Base-by-base conservation (phyloP, 2,329 filamentous ascomycete species). In the Clarireedia hainanense region DNA sequence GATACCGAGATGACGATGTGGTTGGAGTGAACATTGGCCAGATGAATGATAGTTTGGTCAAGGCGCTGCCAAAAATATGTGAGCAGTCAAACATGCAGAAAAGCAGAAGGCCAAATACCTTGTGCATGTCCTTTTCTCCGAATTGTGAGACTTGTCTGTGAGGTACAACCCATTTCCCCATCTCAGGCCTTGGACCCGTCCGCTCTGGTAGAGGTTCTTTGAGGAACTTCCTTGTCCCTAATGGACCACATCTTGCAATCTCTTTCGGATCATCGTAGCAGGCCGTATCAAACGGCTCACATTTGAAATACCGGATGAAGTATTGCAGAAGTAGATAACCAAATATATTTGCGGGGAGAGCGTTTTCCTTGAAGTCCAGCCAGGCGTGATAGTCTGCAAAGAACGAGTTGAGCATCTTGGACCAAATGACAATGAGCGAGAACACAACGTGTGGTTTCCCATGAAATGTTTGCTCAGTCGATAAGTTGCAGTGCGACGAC, bases 351-450 rank as follows among this genome's bases (percentile, higher is more conserved):
- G 52, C 55, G 9, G 63, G 64, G 3, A 64, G 58, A 12, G 62
- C 61, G 27, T 57, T 61, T 45, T 64, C 61, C 17, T 61, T 62
- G 9, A 64, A 57, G 17, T 60, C 57, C 34, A 63, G 57, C 64
- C 64, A 65, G 24, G 50, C 57, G 17, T 60, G 57, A 47, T 65
- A 64, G 36, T 63, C 58, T 26, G 58, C 45, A 42, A 59, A 47
- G 49, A 59, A 54, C 10, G 20, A 55, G 26, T 39, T 24, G 26
- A 42, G 36, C 46, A 50, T 54, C 10, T 24, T 26, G 27, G 27
- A 24, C 2, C 10, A 20, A 15, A 42, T 24, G 39, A 24, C 7
- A 14, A 12, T 20, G 23, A 47, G 51, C 12, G 26, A 39, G 7
- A 12, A 14, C 10, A 34, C 10, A 12, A 34, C 10, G 5, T 34